Percentiles rank a stretch among this genome's conserved stretches.
Conservation (phyloP, 192 early-diverging fungal species). For the Phlyctochytrium arcticum region DNA sequence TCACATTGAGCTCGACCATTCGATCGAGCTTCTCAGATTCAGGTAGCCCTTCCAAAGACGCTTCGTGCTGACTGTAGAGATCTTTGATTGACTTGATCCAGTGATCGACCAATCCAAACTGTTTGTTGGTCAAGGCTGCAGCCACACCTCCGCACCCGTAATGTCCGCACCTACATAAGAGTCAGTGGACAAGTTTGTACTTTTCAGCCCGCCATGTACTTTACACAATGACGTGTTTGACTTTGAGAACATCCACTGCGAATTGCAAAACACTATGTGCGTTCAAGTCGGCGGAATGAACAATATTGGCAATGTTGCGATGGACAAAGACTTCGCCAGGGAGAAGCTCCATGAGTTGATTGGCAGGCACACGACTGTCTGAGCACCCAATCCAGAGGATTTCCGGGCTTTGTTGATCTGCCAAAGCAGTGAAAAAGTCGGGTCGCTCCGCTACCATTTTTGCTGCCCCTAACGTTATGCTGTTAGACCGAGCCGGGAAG, state of each 20-base stretch:
- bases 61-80: conserved; percentile 20
- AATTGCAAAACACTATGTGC: conserved; percentile 80
- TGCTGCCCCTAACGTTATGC: conserved; percentile 21
- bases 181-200: neutral
- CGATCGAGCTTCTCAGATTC: conserved; percentile 11
- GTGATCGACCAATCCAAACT: conserved; percentile 42
- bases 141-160: conserved; percentile 43
- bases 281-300: conserved; percentile 75
- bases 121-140: conserved; percentile 37
- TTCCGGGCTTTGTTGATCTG: conserved; percentile 72
- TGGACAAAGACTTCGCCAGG: conserved; percentile 87
- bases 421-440: conserved; percentile 65
- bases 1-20: conserved; percentile 69
- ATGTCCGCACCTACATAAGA: conserved; percentile 19
- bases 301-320: conserved; percentile 92
- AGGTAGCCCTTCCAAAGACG: neutral
- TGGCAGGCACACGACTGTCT: conserved; percentile 81
- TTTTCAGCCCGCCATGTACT: conserved; percentile 7
- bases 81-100: conserved; percentile 41
- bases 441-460: conserved; percentile 44
- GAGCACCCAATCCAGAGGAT: conserved; percentile 89
- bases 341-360: conserved; percentile 13
- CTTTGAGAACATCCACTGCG: conserved; percentile 80
- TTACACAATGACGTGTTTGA: conserved; percentile 86
- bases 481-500: neutral